phyloP scores from a whole-genome alignment of 1,284 basidiomycete genomes.

The Apiotrichum gracile region DNA sequence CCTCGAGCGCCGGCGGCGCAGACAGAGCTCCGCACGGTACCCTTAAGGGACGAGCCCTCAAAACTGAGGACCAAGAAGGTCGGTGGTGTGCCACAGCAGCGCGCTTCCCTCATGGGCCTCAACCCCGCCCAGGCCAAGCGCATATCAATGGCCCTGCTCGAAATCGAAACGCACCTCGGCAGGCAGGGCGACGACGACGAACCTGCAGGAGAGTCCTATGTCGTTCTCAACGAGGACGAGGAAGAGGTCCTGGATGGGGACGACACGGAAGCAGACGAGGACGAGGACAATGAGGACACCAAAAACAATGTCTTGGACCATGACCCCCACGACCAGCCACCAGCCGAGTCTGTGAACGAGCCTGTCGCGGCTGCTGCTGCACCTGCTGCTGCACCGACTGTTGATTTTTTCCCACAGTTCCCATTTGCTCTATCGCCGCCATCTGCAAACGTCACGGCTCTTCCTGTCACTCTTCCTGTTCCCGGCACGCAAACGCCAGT shows the following conservation, averaged over 20 bases:
- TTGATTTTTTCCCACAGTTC: conserved; percentile 20
- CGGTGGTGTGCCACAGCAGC: conserved; percentile 8
- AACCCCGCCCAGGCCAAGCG: conserved; percentile 37
- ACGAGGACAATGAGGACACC: not conserved
- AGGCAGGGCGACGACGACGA: conserved; percentile 5
- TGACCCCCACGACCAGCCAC: not conserved
- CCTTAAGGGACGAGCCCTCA: not conserved
- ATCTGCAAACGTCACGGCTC: conserved; percentile 6
- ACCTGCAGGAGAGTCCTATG: not conserved
- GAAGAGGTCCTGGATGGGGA: conserved; percentile 27
- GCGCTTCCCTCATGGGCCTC: conserved; percentile 31
- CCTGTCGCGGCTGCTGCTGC: too few relatives aligned
- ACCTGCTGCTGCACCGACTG: not conserved
- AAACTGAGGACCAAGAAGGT: not conserved
- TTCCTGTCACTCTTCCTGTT: not conserved
- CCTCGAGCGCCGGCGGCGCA: not conserved
- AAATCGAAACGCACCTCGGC: conserved; percentile 32
- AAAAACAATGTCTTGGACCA: not conserved
- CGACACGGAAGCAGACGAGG: not conserved
- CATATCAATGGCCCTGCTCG: conserved; percentile 37
- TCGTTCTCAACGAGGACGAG: conserved; percentile 14
- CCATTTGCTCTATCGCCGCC: conserved; percentile 26
- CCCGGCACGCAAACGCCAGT: not conserved
- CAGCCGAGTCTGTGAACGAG: too few relatives aligned
- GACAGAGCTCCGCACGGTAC: not conserved